phyloP scores from a whole-genome alignment of 768 basidiomycete species.

The Kwoniella shandongensis region DNA sequence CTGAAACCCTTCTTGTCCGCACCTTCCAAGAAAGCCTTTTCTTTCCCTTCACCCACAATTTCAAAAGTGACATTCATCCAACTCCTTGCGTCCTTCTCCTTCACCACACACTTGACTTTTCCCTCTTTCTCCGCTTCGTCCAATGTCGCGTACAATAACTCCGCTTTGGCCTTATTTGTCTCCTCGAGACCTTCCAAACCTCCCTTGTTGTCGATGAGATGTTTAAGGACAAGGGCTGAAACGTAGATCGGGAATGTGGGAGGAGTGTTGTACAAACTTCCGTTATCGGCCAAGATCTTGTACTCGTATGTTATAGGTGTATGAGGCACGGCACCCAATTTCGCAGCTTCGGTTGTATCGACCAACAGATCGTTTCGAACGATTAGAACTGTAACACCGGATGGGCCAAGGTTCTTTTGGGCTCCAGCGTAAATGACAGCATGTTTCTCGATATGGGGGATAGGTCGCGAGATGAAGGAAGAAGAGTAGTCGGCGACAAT shows the following conservation, averaged over 20 bases:
- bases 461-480: constrained; percentile 93
- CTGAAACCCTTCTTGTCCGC: constrained; percentile 78
- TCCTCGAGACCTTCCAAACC: constrained; percentile 67
- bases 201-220: constrained; percentile 64
- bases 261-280: constrained; percentile 88
- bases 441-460: constrained; percentile 81
- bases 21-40: constrained; percentile 74
- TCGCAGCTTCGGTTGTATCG: constrained; percentile 75
- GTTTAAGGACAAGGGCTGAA: constrained; percentile 75
- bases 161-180: constrained; percentile 70
- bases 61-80: constrained; percentile 96
- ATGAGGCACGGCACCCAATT: constrained; percentile 65
- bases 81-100: constrained; percentile 69
- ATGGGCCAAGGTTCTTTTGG: constrained; percentile 96
- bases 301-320: constrained; percentile 80
- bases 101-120: constrained; percentile 68
- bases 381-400: constrained; percentile 88
- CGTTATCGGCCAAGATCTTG: constrained; percentile 73
- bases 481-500: constrained; percentile 94
- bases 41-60: constrained; percentile 63
- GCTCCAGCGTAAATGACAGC: constrained; percentile 94
- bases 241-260: constrained; percentile 89
- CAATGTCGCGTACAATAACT: constrained; percentile 72
- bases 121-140: constrained; percentile 70
- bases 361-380: constrained; percentile 93